Evolutionary conservation across 2,329 filamentous ascomycete genomes (phyloP), one percentile per base, ranked within the genome.

Genomic region (Diaporthe sp.): DNA sequence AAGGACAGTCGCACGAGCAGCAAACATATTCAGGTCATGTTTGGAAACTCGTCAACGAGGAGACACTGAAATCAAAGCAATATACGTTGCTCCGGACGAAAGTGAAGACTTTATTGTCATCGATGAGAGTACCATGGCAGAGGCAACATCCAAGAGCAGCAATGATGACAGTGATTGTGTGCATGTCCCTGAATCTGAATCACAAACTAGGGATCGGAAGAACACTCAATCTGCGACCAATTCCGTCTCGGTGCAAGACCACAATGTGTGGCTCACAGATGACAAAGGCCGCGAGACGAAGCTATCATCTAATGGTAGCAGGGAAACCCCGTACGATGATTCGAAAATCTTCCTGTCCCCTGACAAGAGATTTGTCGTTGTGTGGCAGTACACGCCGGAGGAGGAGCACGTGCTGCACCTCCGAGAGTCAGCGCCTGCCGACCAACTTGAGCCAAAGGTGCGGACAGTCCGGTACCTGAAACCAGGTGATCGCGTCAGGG

Each of bases 21-120:
- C 35, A 7, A 0, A 59, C 56, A 59, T 59, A 4, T 10, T 25
- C 56, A 39, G 56, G 56, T 15, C 56, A 59, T 25, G 56, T 59
- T 1, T 59, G 56, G 56, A 59, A 59, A 27, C n/a, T 59, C 6
- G 35, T 27, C 56, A 42, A 42, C 56, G 35, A 39, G n/a, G 56
- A 59, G 13, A 59, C 56, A 42, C 19, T 39, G n/a, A n/a, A 59
- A 30, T 25, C n/a, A 59, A 59, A 25, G 56, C 35, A 10, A 27
- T 59, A 25, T 59, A 59, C 56, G 56, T 59, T 27, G 56, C 56
- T 39, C 56, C 56, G 10, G 56, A 59, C n/a, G 56, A 59, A 39
- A 59, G 35, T n/a, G 35, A 27, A 25, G 56, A 59, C 56, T 27
- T 19, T 10, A 27, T 59, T 19, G 22, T 27, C 12, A 59, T 59